A percentile compares a stretch with the other conserved stretches of the same genome.
phyloP scores from a whole-genome alignment of 768 basidiomycete genomes.

The Psilocybe tampanensis region DNA sequence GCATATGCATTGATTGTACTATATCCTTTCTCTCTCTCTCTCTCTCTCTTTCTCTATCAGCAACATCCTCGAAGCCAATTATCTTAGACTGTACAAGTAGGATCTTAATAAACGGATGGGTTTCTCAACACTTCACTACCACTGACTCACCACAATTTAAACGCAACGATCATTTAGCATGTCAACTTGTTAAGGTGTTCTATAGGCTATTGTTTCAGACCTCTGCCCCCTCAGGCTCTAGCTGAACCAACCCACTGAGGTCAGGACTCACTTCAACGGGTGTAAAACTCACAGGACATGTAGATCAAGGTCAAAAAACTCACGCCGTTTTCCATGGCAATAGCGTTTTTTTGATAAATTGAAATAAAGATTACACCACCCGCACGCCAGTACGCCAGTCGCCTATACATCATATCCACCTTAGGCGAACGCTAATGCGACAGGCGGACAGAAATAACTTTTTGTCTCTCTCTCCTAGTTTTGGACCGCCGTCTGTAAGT shows the following conservation, averaged over 20 bases:
- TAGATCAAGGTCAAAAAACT: constrained; percentile 7
- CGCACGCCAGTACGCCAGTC: background rate
- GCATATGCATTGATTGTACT: background rate
- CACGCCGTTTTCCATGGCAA: constrained; percentile 6
- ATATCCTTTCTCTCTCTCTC: background rate
- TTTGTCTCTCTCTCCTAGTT: too few species aligned
- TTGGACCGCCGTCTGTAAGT: too few species aligned
- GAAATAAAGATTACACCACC: background rate
- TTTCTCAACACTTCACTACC: background rate
- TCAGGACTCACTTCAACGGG: constrained; percentile 2
- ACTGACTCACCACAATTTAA: too few species aligned
- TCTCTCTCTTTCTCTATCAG: background rate
- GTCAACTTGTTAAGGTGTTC: background rate
- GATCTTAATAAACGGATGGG: background rate
- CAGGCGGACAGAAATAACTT: background rate
- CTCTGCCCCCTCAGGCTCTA: too few species aligned
- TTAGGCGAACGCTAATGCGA: background rate
- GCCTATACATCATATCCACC: too few species aligned
- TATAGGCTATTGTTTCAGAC: background rate
- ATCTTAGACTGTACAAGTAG: background rate
- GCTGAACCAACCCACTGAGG: too few species aligned
- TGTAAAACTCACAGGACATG: too few species aligned
- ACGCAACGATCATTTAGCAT: too few species aligned
- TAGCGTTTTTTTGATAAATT: constrained; percentile 4
- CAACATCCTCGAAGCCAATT: background rate